Evolutionary conservation across 345 rosid species (phyloP).

Genomic region (Boechera retrofracta): DNA sequence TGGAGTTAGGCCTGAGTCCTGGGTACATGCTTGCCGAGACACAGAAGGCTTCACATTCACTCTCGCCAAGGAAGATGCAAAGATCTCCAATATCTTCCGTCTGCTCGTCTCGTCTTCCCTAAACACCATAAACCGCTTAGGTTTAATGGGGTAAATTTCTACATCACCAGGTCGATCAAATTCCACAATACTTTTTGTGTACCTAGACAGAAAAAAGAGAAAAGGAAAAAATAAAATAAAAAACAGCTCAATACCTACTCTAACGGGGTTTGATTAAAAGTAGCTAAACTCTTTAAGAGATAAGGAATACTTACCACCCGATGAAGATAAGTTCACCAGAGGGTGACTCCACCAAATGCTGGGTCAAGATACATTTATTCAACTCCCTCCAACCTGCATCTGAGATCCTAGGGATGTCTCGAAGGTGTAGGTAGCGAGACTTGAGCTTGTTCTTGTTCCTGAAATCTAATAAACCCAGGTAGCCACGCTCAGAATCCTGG

Average conservation of each 20-base stretch:
- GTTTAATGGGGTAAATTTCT: too few species aligned
- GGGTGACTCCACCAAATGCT: constrained; percentile 25
- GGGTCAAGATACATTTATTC: constrained; percentile 15
- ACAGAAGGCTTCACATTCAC: too few species aligned
- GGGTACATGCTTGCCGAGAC: too few species aligned
- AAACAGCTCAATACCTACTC: neutral
- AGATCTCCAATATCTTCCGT: too few species aligned
- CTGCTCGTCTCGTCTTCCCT: too few species aligned
- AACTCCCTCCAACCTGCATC: neutral
- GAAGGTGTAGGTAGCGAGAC: neutral
- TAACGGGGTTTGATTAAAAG: too few species aligned
- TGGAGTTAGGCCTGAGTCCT: too few species aligned
- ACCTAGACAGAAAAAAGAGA: neutral
- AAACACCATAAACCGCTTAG: too few species aligned
- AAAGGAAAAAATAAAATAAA: neutral
- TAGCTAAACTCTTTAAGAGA: neutral
- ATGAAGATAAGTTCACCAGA: constrained; percentile 29
- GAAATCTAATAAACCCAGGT: neutral
- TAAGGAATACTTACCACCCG: constrained; percentile 6
- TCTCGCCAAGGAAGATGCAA: too few species aligned
- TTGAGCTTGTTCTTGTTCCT: neutral
- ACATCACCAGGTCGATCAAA: neutral
- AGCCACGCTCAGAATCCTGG: too few species aligned
- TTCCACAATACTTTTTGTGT: neutral
- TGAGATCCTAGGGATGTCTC: constrained; percentile 5